phyloP scores from a whole-genome alignment of 805 yeast species.

The Metschnikowia lochheadii region DNA sequence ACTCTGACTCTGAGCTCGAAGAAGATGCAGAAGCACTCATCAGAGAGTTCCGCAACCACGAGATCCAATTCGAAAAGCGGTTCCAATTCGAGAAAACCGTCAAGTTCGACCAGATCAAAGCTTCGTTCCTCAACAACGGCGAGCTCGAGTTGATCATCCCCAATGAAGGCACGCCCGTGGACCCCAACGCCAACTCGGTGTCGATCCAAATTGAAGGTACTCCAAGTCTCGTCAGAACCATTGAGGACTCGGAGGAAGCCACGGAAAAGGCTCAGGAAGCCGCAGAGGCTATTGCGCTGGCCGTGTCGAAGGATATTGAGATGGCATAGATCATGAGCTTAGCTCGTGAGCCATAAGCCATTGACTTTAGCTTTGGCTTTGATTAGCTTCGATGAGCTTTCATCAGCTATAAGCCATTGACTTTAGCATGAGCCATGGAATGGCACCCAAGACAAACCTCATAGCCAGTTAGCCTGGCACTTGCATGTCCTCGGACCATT shows the following conservation, averaged over 20 bases:
- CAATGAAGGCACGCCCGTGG: conserved; percentile 21
- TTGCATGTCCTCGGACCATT: conserved; percentile 7
- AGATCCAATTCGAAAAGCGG: conserved; percentile 40
- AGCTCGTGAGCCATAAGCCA: background rate
- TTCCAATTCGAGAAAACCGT: conserved; percentile 39
- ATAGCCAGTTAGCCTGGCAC: background rate
- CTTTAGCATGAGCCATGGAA: too few species aligned
- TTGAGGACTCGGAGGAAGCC: conserved; percentile 9
- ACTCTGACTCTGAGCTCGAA: conserved; percentile 28
- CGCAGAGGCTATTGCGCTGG: conserved; percentile 13
- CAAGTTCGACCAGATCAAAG: conserved; percentile 35
- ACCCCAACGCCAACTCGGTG: conserved; percentile 17
- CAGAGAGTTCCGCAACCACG: conserved; percentile 36
- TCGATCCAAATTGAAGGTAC: conserved; percentile 25
- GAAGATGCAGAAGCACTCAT: conserved; percentile 39
- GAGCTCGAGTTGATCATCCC: conserved; percentile 43
- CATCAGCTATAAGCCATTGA: background rate
- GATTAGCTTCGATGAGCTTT: too few species aligned
- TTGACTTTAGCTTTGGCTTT: too few species aligned
- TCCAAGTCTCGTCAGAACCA: conserved; percentile 5
- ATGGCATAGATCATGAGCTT: conserved; percentile 9
- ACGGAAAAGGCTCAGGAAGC: conserved; percentile 12
- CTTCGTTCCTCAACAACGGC: conserved; percentile 33
- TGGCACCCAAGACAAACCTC: too few species aligned
- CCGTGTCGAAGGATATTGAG: conserved; percentile 17